Evolutionary conservation across 345 rosid species (phyloP).

Genomic region (Trapa bicornis): DNA sequence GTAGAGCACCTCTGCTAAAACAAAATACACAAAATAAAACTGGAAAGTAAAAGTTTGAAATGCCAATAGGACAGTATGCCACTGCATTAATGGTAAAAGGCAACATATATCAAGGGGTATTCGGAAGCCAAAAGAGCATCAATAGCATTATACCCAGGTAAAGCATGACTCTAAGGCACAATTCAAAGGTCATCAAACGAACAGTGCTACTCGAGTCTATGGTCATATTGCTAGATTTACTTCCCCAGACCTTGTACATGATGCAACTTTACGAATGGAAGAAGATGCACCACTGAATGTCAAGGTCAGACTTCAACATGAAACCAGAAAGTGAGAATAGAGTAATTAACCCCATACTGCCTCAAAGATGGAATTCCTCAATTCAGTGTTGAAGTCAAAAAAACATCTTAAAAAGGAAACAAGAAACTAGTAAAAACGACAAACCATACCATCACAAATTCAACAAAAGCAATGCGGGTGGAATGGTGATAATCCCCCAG

Average conservation of each 20-base stretch:
- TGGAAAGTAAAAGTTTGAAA: neutral
- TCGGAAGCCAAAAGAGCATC: neutral
- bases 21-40: neutral
- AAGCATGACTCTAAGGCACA: neutral
- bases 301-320: neutral
- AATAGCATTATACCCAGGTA: neutral
- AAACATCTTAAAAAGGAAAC: neutral
- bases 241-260: neutral
- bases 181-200: neutral
- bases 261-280: neutral
- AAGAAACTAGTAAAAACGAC: neutral
- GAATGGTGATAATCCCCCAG: constrained; percentile 88
- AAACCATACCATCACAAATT: constrained; percentile 52
- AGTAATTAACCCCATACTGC: neutral
- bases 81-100: neutral
- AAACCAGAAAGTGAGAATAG: neutral
- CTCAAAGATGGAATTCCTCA: neutral
- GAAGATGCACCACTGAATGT: neutral
- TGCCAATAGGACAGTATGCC: neutral
- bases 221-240: neutral
- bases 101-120: neutral
- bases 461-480: constrained; percentile 91
- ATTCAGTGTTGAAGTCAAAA: neutral
- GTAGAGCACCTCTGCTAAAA: neutral
- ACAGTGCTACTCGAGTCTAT: neutral